These are phyloP conservation scores for Arabidopsis arenosa DNA, from an alignment of 345 rosid species.

Conservation along the genomic window DNA sequence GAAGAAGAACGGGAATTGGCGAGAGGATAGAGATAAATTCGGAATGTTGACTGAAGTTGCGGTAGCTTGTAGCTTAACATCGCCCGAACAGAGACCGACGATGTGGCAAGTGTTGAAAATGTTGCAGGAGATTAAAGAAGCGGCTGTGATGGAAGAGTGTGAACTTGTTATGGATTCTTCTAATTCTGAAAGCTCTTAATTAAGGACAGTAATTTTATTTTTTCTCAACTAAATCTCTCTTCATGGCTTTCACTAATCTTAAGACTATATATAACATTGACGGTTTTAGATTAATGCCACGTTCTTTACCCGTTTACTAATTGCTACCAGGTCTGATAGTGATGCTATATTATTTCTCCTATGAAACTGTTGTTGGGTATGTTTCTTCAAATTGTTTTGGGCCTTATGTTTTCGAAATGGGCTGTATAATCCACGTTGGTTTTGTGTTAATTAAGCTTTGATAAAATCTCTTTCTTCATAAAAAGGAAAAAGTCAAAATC, in stretches of 20 bases:
- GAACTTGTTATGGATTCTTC: constrained; percentile 48
- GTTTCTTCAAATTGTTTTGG: background rate
- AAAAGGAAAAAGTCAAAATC: too few relatives aligned
- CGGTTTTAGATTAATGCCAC: constrained; percentile 37
- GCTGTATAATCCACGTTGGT: background rate
- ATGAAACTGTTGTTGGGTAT: background rate
- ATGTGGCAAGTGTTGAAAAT: constrained; percentile 98
- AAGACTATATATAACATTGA: constrained; percentile 24
- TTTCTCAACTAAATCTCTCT: background rate
- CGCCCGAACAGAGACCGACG: constrained; percentile 91
- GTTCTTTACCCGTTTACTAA: constrained; percentile 10
- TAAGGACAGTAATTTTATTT: background rate
- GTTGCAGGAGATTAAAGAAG: constrained; percentile 89
- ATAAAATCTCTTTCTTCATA: too few relatives aligned
- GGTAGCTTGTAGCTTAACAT: constrained; percentile 59
- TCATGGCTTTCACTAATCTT: constrained; percentile 32
- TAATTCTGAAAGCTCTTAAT: constrained; percentile 36
- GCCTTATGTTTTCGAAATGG: background rate
- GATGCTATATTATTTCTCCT: too few relatives aligned
- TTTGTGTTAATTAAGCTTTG: too few relatives aligned
- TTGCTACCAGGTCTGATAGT: too few relatives aligned
- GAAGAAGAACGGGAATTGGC: constrained; percentile 45
- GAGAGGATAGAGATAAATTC: constrained; percentile 59
- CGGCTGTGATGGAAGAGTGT: constrained; percentile 61
- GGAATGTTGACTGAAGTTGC: constrained; percentile 84